Conservation (phyloP, 2,329 filamentous ascomycete species). For the Botrytis byssoidea region DNA sequence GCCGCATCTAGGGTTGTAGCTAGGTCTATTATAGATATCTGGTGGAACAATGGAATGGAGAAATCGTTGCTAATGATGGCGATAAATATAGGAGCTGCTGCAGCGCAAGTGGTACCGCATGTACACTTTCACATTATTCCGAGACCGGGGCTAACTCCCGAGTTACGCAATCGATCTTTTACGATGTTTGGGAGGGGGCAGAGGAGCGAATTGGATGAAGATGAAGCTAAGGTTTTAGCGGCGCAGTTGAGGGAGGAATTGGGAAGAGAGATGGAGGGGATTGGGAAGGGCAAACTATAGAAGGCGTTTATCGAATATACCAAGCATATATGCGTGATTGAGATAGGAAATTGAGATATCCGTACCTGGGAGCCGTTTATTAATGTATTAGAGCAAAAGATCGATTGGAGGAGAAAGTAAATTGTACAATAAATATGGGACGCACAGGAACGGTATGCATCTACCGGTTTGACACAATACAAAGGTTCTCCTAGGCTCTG, state of each 20-base stretch:
- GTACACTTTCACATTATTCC: conserved; percentile 96
- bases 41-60: not conserved
- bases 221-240: conserved; percentile 64
- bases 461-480: not conserved
- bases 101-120: conserved; percentile 89
- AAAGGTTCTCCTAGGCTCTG: not conserved
- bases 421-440: not conserved
- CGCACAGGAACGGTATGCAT: not conserved
- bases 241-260: conserved; percentile 52
- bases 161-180: conserved; percentile 58
- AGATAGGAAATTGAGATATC: conserved; percentile 1
- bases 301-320: not conserved
- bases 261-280: conserved; percentile 45
- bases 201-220: conserved; percentile 73
- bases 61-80: conserved; percentile 19
- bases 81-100: conserved; percentile 60
- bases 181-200: conserved; percentile 79
- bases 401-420: not conserved
- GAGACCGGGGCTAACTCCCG: conserved; percentile 60
- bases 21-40: not conserved
- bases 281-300: conserved; percentile 31
- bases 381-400: not conserved
- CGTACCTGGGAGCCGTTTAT: not conserved
- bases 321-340: not conserved
- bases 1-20: not conserved